Evolutionary conservation across 805 yeast species (phyloP).

Genomic region (Pichia membranifaciens): DNA sequence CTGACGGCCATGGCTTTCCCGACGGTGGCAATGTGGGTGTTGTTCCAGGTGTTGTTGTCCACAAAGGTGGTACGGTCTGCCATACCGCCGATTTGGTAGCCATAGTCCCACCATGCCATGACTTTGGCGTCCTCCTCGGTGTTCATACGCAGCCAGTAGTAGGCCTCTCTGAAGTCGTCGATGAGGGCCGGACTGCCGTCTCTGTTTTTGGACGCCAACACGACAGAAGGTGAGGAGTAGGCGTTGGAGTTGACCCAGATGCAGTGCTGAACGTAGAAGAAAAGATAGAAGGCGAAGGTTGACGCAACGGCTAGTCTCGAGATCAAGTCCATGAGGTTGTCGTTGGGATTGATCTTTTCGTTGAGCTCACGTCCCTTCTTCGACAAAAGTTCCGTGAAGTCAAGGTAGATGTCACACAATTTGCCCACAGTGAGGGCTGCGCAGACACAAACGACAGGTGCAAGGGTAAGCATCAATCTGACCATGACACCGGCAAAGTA

Average conservation of each 20-base stretch:
- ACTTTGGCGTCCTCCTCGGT: conserved; percentile 93
- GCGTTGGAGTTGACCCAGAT: conserved; percentile 97
- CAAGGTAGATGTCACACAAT: conserved; percentile 74
- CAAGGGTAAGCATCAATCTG: conserved; percentile 91
- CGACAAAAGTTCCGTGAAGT: conserved; percentile 36
- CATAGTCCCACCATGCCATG: conserved; percentile 99
- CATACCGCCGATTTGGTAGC: conserved; percentile 99
- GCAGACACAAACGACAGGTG: conserved; percentile 92
- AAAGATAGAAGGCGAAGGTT: conserved; percentile 68
- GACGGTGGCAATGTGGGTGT: conserved; percentile 97
- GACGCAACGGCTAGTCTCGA: conserved; percentile 59
- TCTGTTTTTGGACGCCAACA: conserved; percentile 71
- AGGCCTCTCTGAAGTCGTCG: conserved; percentile 98
- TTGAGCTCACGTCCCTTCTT: conserved; percentile 17
- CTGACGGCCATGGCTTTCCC: conserved; percentile 95
- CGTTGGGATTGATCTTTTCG: conserved; percentile 24
- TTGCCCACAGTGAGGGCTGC: conserved; percentile 87
- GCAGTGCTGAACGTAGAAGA: conserved; percentile 84
- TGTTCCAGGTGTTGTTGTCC: conserved; percentile 98
- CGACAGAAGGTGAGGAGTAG: conserved; percentile 97
- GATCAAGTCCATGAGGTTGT: conserved; percentile 25
- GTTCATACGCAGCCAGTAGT: conserved; percentile 98
- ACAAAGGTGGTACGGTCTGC: conserved; percentile 98
- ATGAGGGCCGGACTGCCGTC: conserved; percentile 83
- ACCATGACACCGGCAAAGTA: conserved; percentile 99